Conservation (phyloP, 2,329 filamentous ascomycete species). For the Fusarium oxysporum region DNA sequence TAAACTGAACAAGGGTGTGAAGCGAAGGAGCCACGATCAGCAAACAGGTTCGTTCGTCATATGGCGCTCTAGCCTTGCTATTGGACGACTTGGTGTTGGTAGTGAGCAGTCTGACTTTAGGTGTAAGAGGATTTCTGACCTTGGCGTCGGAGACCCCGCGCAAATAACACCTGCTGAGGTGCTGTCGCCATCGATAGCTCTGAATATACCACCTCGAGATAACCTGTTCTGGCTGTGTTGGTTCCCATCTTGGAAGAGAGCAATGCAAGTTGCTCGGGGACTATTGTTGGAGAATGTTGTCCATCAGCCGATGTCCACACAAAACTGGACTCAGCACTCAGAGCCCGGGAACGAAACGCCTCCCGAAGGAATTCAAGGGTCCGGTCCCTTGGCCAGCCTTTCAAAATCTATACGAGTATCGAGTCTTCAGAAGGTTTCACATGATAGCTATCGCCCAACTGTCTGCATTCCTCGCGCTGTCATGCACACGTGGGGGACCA, state of each 20-base stretch:
- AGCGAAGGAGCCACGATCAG: slow-evolving; percentile 24
- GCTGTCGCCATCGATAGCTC: slow-evolving; percentile 1
- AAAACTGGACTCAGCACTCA: slow-evolving; percentile 2
- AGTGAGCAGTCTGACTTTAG: slow-evolving; percentile 16
- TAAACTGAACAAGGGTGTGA: slow-evolving; percentile 27
- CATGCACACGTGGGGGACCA: slow-evolving; percentile 30
- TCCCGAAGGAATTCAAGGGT: slow-evolving; percentile 35
- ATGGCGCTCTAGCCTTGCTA: slow-evolving; percentile 10
- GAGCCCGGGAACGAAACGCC: slow-evolving; percentile 27
- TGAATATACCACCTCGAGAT: not conserved
- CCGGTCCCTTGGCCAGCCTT: slow-evolving; percentile 17
- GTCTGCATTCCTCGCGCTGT: slow-evolving; percentile 28
- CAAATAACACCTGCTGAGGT: slow-evolving; percentile 12
- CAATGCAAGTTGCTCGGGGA: slow-evolving; percentile 9
- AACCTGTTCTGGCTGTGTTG: slow-evolving; percentile 7
- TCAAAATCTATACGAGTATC: not conserved
- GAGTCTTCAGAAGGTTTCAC: slow-evolving; percentile 22
- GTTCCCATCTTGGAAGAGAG: slow-evolving; percentile 29
- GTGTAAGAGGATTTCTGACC: slow-evolving; percentile 25
- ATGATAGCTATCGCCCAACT: slow-evolving; percentile 21
- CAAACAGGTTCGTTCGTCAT: slow-evolving; percentile 33
- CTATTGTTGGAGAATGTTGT: slow-evolving; percentile 29
- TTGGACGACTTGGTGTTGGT: slow-evolving; percentile 19
- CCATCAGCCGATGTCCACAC: slow-evolving; percentile 19
- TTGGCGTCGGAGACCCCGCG: slow-evolving; percentile 38